These are phyloP conservation scores for Dioscorea alata DNA, from an alignment of 106 monocot genomes.

Conservation along the genomic window DNA sequence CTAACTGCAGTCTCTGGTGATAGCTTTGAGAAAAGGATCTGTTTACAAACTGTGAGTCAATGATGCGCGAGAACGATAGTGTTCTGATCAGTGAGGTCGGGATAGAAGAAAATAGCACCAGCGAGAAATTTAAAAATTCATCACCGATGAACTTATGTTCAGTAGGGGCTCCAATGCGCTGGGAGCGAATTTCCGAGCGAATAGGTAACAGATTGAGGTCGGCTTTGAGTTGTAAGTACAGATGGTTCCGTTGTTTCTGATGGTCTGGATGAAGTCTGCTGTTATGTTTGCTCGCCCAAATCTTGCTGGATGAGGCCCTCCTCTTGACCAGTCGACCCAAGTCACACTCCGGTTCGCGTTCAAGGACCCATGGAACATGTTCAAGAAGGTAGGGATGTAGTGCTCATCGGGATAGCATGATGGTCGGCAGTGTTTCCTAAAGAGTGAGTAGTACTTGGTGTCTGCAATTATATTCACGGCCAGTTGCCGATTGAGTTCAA, in stretches of 20 bases:
- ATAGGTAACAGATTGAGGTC: conserved; percentile 30
- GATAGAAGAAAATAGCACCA: no score
- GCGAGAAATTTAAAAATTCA: conserved; percentile 18
- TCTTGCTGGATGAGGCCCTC: conserved; percentile 40
- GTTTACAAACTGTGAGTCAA: no score
- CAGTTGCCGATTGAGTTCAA: conserved; percentile 39
- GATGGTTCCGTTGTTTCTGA: conserved; percentile 33
- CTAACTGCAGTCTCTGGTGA: no score
- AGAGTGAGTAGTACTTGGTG: conserved; percentile 31
- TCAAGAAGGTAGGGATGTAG: conserved; percentile 37
- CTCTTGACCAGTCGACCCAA: conserved; percentile 53
- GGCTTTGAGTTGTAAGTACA: conserved; percentile 33
- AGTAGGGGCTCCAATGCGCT: conserved; percentile 27
- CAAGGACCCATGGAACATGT: conserved; percentile 31
- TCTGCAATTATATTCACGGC: conserved; percentile 29
- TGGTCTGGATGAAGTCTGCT: conserved; percentile 23
- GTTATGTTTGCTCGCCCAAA: conserved; percentile 27
- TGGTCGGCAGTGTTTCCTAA: conserved; percentile 32
- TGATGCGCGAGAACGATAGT: no score
- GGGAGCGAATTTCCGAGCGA: conserved; percentile 46
- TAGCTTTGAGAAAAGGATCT: no score
- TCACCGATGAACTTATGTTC: conserved; percentile 21
- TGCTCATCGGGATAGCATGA: conserved; percentile 47
- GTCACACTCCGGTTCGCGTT: conserved; percentile 40
- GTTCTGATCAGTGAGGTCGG: no score